A percentile compares a stretch with the other conserved stretches of the same genome.
Evolutionary conservation across 495 filamentous ascomycete genomes (phyloP).

Genomic region (Xylaria curta): DNA sequence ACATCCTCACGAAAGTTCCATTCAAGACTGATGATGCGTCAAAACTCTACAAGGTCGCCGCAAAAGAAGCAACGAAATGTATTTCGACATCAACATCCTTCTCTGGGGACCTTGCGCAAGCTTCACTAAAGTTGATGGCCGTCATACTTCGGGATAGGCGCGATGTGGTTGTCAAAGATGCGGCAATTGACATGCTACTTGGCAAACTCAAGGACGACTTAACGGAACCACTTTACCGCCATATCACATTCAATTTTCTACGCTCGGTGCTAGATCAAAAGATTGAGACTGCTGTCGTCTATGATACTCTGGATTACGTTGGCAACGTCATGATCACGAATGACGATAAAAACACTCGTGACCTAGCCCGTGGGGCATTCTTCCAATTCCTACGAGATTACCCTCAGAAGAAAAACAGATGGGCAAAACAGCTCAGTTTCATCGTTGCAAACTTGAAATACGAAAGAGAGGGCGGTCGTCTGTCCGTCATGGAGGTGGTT

Average conservation of each 20-base stretch:
- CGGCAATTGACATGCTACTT: slow-evolving; percentile 82
- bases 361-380: slow-evolving; percentile 86
- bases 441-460: slow-evolving; percentile 90
- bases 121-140: slow-evolving; percentile 83
- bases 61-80: slow-evolving; percentile 78
- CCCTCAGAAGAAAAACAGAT: slow-evolving; percentile 85
- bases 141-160: slow-evolving; percentile 83
- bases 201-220: slow-evolving; percentile 85
- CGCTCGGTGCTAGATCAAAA: slow-evolving; percentile 83
- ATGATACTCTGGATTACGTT: slow-evolving; percentile 87
- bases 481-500: slow-evolving; percentile 89
- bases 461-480: slow-evolving; percentile 81
- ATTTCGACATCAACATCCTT: slow-evolving; percentile 69
- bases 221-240: slow-evolving; percentile 88
- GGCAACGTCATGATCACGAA: slow-evolving; percentile 96
- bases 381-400: slow-evolving; percentile 95
- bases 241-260: slow-evolving; percentile 92
- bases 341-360: slow-evolving; percentile 81
- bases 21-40: slow-evolving; percentile 73
- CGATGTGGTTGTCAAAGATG: slow-evolving; percentile 76
- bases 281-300: slow-evolving; percentile 83
- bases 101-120: slow-evolving; percentile 80
- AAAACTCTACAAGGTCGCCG: slow-evolving; percentile 80
- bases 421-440: slow-evolving; percentile 87
- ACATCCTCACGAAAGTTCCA: slow-evolving; percentile 83